Evolutionary conservation across 257 asterid genomes (phyloP).

Genomic region (Solanum infundibuliforme): DNA sequence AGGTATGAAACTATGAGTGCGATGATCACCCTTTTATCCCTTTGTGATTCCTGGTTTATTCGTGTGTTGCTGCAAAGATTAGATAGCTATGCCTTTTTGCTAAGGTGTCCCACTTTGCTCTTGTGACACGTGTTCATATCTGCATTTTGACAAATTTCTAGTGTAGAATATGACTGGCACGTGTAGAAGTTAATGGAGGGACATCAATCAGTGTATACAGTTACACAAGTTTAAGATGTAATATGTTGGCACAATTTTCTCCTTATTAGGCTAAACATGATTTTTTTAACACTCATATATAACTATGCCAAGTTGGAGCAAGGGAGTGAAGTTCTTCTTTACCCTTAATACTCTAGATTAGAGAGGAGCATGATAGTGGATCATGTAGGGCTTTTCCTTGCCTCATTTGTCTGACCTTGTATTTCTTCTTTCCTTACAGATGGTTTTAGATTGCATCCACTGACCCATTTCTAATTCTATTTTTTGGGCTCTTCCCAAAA

Average conservation of each 20-base stretch:
- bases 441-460: not conserved
- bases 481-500: not conserved
- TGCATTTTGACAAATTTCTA: not conserved
- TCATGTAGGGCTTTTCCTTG: not conserved
- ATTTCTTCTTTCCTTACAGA: not conserved
- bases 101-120: not conserved
- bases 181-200: not conserved
- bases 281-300: not conserved
- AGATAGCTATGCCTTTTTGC: not conserved
- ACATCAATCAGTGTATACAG: not conserved
- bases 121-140: not conserved
- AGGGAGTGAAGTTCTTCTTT: not conserved
- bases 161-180: not conserved
- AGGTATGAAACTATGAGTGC: slow-evolving; percentile 29
- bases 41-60: not conserved
- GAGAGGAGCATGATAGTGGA: not conserved
- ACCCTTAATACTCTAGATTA: not conserved
- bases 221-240: not conserved
- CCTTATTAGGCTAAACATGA: not conserved
- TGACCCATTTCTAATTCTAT: not conserved
- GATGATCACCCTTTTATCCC: not conserved
- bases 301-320: not conserved
- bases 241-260: not conserved
- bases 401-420: not conserved
- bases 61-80: not conserved